Base-by-base conservation (phyloP, 2,329 filamentous ascomycete species). In the Neoarthrinium moseri region DNA sequence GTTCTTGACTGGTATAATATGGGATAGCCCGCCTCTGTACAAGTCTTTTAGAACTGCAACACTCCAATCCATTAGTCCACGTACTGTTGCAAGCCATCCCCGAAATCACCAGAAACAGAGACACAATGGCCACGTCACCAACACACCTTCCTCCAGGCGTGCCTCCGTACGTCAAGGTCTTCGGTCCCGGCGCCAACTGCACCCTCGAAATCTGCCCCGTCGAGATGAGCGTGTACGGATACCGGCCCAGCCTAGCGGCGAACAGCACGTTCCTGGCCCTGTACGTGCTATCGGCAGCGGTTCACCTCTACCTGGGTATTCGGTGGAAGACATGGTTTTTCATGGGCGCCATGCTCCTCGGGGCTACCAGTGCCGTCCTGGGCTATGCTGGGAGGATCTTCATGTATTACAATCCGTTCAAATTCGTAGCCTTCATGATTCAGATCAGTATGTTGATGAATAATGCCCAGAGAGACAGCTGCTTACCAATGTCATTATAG, bases 341-440 rank as follows among this genome's bases (percentile, higher is more conserved):
- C 59, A 71, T 71, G 63, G 51, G 54, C 10, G 72, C 70, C 49
- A 80, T 87, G 72, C 54, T 80, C 6, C 56, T 73, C 15, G 84
- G 84, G 36, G 81, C 75, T 51, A 32, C 75, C 5, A 68, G 72
- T 38, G 83, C 85, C 55, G 71, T 85, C 10, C 56, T 85, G 26
- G 84, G 84, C 15, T 88, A 88, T 51, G 63, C 67, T 1, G 84
- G 81, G 3, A 73, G 84, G 10, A 68, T 86, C 42, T 58, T 81
- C 55, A 66, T 83, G 48, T 73, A 75, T 51, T 50, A 73, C 35
- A 78, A 86, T 54, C 80, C 81, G 0, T 87, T 83, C 57, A 69
- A 60, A 38, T 76, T 83, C 57, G 58, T 59, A 11, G 80, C 74
- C 6, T 88, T 87, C 59, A 73, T 86, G 59, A 73, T 86, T n/a